These are phyloP conservation scores for Eutypa lata DNA, from an alignment of 2,329 filamentous ascomycete genomes.

Conservation along the genomic window DNA sequence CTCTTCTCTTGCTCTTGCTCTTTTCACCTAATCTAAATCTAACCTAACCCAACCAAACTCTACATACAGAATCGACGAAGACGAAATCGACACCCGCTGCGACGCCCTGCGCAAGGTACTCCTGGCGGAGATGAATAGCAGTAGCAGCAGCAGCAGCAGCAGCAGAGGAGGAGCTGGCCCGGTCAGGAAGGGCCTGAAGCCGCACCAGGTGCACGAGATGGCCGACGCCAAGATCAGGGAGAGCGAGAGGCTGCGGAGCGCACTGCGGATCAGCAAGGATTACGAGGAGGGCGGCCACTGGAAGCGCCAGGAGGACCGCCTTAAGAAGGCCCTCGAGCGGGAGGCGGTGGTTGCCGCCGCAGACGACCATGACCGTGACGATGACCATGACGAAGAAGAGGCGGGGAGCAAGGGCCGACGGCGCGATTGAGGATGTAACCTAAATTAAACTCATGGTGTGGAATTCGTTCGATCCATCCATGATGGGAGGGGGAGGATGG, in stretches of 20 bases:
- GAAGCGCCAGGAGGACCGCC: constrained; percentile 75
- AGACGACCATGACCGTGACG: neutral
- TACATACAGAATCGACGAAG: constrained; percentile 67
- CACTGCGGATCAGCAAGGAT: constrained; percentile 80
- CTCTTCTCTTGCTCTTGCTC: no score
- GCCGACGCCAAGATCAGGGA: constrained; percentile 96
- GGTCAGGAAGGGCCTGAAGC: constrained; percentile 64
- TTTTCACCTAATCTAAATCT: no score
- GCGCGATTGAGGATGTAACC: no score
- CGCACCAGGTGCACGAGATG: constrained; percentile 93
- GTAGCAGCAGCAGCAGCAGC: constrained; percentile 18
- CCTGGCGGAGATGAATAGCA: constrained; percentile 49
- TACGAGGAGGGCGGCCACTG: constrained; percentile 86
- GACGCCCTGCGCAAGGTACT: constrained; percentile 64
- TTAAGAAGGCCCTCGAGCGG: constrained; percentile 42
- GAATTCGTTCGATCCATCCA: no score
- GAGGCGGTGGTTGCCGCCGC: constrained; percentile 17
- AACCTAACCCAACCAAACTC: constrained; percentile 9
- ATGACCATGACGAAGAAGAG: neutral
- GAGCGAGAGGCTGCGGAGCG: constrained; percentile 81
- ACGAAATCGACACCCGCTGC: constrained; percentile 81
- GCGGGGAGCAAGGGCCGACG: no score
- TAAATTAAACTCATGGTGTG: no score
- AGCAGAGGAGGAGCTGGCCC: constrained; percentile 29
- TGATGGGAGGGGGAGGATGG: no score